phyloP scores from a whole-genome alignment of 2,329 filamentous ascomycete species.

The Penicillium sp. region DNA sequence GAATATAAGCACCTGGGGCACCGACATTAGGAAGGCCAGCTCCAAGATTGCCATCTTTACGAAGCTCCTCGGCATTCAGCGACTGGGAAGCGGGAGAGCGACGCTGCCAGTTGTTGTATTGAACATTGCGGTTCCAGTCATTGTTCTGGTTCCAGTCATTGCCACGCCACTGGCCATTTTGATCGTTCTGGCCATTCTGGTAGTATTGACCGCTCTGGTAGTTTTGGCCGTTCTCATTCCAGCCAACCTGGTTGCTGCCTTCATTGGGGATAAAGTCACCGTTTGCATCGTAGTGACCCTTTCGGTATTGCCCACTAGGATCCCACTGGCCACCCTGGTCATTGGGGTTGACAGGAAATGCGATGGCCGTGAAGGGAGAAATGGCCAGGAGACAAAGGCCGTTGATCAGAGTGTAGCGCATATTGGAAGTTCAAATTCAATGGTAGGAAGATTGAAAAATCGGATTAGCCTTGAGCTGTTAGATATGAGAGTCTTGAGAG shows the following conservation, averaged over 20 bases:
- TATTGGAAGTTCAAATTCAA: conserved; percentile 14
- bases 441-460: not conserved
- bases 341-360: conserved; percentile 32
- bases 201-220: conserved; percentile 14
- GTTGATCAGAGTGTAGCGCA: conserved; percentile 31
- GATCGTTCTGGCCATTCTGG: conserved; percentile 2
- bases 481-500: conserved; percentile 12
- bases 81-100: conserved; percentile 14
- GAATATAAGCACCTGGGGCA: conserved; percentile 12
- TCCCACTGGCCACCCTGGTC: conserved; percentile 30
- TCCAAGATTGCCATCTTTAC: conserved; percentile 10
- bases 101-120: conserved; percentile 24
- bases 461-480: not conserved
- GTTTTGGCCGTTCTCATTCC: conserved; percentile 19
- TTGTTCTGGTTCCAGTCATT: conserved; percentile 1
- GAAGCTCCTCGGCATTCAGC: conserved; percentile 10
- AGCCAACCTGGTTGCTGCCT: conserved; percentile 15
- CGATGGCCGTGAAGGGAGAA: conserved; percentile 29
- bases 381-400: conserved; percentile 30
- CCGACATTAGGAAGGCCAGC: not conserved
- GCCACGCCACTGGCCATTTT: conserved; percentile 7
- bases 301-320: conserved; percentile 31
- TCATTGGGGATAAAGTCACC: conserved; percentile 29
- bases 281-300: conserved; percentile 28
- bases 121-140: conserved; percentile 6